Percentiles rank a stretch among this genome's conserved stretches.
Evolutionary conservation across 768 basidiomycete species (phyloP).

Genomic region (Podaxis sp.): DNA sequence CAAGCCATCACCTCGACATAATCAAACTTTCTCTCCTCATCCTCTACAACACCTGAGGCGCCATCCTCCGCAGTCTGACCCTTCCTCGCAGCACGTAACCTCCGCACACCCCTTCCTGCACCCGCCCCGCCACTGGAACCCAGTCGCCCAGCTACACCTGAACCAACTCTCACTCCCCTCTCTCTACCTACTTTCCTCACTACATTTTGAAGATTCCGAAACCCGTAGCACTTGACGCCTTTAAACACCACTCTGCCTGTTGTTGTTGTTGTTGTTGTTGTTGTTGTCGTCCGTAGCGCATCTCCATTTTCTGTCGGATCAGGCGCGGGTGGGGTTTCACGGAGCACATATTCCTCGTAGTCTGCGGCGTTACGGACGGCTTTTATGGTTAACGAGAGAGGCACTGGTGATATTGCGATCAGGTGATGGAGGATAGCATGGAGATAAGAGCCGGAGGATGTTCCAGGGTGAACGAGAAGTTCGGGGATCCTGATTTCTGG

Average conservation of each 20-base stretch:
- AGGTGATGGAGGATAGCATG: constrained; percentile 68
- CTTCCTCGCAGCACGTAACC: constrained; percentile 19
- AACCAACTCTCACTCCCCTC: constrained; percentile 65
- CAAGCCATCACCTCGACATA: constrained; percentile 99
- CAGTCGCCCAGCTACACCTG: constrained; percentile 30
- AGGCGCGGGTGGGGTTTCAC: neutral
- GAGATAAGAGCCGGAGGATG: constrained; percentile 91
- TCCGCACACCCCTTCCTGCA: constrained; percentile 16
- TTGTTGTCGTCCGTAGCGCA: no score
- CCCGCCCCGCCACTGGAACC: constrained; percentile 16
- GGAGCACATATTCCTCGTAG: constrained; percentile 69
- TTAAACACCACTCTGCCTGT: constrained; percentile 74
- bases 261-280: constrained; percentile 15
- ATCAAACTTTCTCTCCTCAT: constrained; percentile 58
- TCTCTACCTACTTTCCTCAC: constrained; percentile 91
- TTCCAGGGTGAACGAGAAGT: constrained; percentile 72
- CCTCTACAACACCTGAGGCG: constrained; percentile 12
- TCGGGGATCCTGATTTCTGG: constrained; percentile 50
- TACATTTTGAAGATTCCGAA: constrained; percentile 94
- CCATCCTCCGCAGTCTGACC: constrained; percentile 25
- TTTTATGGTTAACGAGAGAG: constrained; percentile 48
- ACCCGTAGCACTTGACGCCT: constrained; percentile 95
- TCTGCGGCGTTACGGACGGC: constrained; percentile 62
- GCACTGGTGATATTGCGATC: constrained; percentile 32
- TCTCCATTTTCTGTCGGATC: constrained; percentile 1